Percentiles rank a stretch among this genome's conserved stretches.
Conservation (phyloP, 495 filamentous ascomycete species). For the Trichoderma erinaceum region DNA sequence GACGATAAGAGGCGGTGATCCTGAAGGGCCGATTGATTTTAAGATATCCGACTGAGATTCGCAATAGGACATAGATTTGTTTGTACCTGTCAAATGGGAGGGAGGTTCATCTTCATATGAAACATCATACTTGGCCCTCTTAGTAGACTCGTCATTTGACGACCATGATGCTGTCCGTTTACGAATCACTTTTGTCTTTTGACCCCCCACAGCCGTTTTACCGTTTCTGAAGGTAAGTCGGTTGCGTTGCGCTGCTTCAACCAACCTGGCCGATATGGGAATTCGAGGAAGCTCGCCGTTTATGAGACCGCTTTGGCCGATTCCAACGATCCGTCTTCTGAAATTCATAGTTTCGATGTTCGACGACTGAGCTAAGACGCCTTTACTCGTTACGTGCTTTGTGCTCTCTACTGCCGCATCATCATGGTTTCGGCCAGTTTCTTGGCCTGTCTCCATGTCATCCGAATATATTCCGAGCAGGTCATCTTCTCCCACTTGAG, state of each 20-base stretch:
- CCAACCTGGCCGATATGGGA: not conserved
- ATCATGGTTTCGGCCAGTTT: not conserved
- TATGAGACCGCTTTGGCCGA: slow-evolving; percentile 23
- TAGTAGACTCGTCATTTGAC: not conserved
- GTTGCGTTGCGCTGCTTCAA: not conserved
- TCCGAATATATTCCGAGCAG: not conserved
- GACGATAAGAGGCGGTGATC: not conserved
- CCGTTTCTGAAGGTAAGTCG: not conserved
- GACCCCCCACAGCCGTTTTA: too few relatives aligned
- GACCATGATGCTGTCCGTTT: not conserved
- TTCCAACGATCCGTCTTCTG: slow-evolving; percentile 17
- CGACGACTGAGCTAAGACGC: not conserved
- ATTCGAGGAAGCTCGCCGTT: slow-evolving; percentile 19
- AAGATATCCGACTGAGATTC: not conserved
- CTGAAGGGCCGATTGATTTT: not conserved
- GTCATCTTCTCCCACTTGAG: slow-evolving; percentile 19
- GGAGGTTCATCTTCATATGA: not conserved
- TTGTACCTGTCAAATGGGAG: not conserved
- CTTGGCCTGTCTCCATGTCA: not conserved
- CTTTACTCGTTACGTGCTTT: not conserved
- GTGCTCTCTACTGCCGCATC: not conserved
- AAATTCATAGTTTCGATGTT: not conserved
- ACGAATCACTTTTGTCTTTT: not conserved
- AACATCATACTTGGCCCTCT: not conserved
- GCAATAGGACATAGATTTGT: not conserved